These are phyloP conservation scores for Fusarium miscanthi DNA, from an alignment of 2,329 filamentous ascomycete species.

Conservation along the genomic window DNA sequence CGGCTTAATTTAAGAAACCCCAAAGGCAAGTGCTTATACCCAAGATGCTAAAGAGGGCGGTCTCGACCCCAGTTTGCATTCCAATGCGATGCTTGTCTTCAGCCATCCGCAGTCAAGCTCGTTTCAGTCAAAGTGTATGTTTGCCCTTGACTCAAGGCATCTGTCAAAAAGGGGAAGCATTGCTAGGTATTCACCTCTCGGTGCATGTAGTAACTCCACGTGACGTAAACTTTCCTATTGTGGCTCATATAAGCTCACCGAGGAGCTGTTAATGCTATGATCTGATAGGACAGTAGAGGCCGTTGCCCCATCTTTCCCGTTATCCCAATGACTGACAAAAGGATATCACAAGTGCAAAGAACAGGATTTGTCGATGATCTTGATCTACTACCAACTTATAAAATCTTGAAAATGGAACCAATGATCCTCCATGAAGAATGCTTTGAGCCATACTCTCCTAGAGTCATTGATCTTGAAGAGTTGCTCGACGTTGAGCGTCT, in stretches of 20 bases:
- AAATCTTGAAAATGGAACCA: slow-evolving; percentile 5
- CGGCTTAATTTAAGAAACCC: slow-evolving; percentile 1
- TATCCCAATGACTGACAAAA: slow-evolving; percentile 18
- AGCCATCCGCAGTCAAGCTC: background rate
- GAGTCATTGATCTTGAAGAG: slow-evolving; percentile 37
- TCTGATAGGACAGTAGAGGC: background rate
- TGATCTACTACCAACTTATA: background rate
- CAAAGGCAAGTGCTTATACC: slow-evolving; percentile 14
- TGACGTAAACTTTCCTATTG: slow-evolving; percentile 35
- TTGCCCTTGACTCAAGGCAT: background rate
- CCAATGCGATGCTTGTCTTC: background rate
- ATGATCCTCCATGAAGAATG: background rate
- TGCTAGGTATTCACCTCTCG: background rate
- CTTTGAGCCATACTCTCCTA: background rate
- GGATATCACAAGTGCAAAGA: slow-evolving; percentile 15
- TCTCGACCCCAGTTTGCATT: background rate
- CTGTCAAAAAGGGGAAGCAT: background rate
- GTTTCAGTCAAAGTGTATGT: background rate
- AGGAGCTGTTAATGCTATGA: background rate
- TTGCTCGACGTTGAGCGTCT: slow-evolving; percentile 42
- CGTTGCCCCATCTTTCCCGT: background rate
- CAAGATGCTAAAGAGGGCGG: background rate
- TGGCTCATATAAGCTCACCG: slow-evolving; percentile 22
- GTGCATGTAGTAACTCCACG: slow-evolving; percentile 20
- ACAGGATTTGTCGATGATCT: slow-evolving; percentile 3